Conservation (phyloP, 176 grass and related monocot species). For the Lolium rigidum region DNA sequence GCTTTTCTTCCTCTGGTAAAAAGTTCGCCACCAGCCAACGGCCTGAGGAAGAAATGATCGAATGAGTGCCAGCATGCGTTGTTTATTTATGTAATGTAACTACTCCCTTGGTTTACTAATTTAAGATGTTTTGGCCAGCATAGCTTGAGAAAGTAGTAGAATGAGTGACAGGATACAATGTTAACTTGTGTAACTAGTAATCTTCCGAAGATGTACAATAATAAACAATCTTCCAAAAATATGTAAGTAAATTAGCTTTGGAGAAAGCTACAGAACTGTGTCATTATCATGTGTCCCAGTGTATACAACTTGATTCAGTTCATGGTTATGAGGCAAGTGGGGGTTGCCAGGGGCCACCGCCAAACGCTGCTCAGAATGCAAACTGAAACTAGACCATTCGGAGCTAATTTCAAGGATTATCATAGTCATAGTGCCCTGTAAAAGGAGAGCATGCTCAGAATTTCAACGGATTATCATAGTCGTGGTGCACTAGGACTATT, state of each 20-base stretch:
- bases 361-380: conserved; percentile 59
- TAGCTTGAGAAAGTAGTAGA: no score
- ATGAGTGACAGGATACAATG: background rate
- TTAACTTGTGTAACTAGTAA: conserved; percentile 10
- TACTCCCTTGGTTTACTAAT: no score
- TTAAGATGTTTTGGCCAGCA: no score
- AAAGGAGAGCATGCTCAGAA: background rate
- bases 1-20: conserved; percentile 70
- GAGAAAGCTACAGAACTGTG: conserved; percentile 49
- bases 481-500: conserved; percentile 27
- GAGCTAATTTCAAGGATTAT: background rate
- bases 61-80: no score
- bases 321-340: conserved; percentile 93
- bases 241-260: background rate
- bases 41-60: conserved; percentile 32
- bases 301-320: conserved; percentile 93
- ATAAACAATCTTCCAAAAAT: background rate
- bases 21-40: conserved; percentile 79
- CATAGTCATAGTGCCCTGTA: background rate
- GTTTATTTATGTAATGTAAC: no score
- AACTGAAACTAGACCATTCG: conserved; percentile 13
- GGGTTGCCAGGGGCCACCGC: conserved; percentile 79
- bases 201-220: background rate
- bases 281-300: conserved; percentile 98
- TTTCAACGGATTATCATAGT: background rate